Percentiles rank a stretch among this genome's conserved stretches.
phyloP scores from a whole-genome alignment of 257 asterid genomes.

The Anisodus tanguticus region DNA sequence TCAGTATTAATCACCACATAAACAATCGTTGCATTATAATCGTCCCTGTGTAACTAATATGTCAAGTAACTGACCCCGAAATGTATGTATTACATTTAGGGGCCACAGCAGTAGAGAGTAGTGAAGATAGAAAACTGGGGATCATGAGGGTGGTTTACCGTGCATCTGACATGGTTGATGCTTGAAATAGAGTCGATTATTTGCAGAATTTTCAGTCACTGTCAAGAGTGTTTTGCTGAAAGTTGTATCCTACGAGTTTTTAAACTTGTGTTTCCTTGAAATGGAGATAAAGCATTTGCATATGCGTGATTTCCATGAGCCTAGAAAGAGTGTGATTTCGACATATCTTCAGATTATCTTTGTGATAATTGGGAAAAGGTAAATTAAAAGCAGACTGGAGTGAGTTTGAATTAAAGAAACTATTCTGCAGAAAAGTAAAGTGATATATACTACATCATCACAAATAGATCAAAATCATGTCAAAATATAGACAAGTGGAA shows the following conservation, averaged over 20 bases:
- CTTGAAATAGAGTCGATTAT: background rate
- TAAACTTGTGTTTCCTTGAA: background rate
- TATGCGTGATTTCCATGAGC: background rate
- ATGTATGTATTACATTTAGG: too few species aligned
- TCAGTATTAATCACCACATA: too few species aligned
- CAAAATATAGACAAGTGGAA: too few species aligned
- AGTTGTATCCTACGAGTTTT: background rate
- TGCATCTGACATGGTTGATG: constrained; percentile 7
- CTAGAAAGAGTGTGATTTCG: background rate
- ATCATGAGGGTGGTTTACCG: background rate
- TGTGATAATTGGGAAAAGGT: background rate
- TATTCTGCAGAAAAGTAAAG: background rate
- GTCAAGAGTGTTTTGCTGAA: background rate
- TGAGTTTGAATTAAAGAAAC: background rate
- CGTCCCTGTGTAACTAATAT: too few species aligned
- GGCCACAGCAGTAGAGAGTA: too few species aligned
- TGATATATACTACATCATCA: too few species aligned
- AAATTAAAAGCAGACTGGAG: background rate
- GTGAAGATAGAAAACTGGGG: too few species aligned
- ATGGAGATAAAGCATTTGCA: background rate
- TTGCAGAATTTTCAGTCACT: background rate
- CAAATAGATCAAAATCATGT: too few species aligned
- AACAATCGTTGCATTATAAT: too few species aligned
- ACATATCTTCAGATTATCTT: background rate
- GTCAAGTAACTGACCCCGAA: too few species aligned